Percentiles rank a stretch among this genome's conserved stretches.
Conservation (phyloP, 495 filamentous ascomycete genomes). For the Penicillium desertorum region DNA sequence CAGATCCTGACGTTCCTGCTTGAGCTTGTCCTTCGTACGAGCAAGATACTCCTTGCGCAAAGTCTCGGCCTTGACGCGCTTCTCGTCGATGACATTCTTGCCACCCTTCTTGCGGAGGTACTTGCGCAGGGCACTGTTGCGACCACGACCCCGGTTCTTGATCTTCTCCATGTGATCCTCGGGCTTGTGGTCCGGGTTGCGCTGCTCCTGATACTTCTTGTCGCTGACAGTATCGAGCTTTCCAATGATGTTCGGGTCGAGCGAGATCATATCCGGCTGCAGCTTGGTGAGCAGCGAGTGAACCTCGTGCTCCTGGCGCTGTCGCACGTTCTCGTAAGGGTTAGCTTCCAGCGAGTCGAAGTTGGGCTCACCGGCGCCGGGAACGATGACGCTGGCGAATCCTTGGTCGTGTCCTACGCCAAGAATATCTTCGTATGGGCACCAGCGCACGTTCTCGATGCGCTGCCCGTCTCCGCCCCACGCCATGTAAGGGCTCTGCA, state of each 20-base stretch:
- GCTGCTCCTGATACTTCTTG: slow-evolving; percentile 68
- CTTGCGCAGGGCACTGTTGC: slow-evolving; percentile 83
- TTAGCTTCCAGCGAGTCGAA: slow-evolving; percentile 92
- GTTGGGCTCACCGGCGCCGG: slow-evolving; percentile 94
- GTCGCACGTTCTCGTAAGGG: slow-evolving; percentile 93
- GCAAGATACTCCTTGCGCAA: slow-evolving; percentile 62
- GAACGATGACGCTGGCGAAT: slow-evolving; percentile 84
- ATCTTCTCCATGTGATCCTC: slow-evolving; percentile 67
- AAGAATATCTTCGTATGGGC: slow-evolving; percentile 90
- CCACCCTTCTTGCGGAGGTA: slow-evolving; percentile 85
- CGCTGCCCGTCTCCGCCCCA: slow-evolving; percentile 85
- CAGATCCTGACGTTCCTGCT: slow-evolving; percentile 58
- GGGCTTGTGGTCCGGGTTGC: slow-evolving; percentile 70
- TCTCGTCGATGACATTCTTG: slow-evolving; percentile 91
- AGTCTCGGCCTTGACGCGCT: slow-evolving; percentile 64
- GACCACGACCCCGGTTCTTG: slow-evolving; percentile 80
- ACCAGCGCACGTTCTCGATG: slow-evolving; percentile 83
- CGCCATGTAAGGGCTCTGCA: slow-evolving; percentile 86
- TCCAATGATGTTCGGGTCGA: slow-evolving; percentile 88
- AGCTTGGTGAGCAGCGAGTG: slow-evolving; percentile 86
- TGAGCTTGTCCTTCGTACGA: slow-evolving; percentile 62
- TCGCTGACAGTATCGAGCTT: slow-evolving; percentile 75
- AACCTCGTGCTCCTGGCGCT: slow-evolving; percentile 92
- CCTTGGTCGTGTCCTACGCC: slow-evolving; percentile 82
- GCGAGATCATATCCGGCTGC: slow-evolving; percentile 93